Evolutionary conservation across 331 rosid species (phyloP), one percentile per base, ranked within the genome.

Genomic region (Prunus yedoensis): DNA sequence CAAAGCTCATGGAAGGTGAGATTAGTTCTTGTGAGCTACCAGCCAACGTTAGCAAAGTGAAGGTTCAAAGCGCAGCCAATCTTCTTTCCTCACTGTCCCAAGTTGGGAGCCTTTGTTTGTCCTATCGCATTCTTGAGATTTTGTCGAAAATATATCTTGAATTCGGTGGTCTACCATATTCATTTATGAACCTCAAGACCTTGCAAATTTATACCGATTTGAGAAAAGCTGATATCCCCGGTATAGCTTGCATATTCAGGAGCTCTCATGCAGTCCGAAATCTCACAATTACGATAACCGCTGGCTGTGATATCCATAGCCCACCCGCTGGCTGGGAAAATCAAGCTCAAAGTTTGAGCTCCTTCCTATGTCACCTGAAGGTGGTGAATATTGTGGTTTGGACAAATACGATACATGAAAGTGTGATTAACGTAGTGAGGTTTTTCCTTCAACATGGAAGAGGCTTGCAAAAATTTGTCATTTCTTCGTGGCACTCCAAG

Each of bases 361-460:
- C 59, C 23, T 21, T 28, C 5, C 61, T 69, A 1, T 16, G 46
- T 28, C 20, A 17, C 18, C 3, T 51, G 10, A 69, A 51, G 46
- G 20, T 51, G 9, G 73, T 68, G 15, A 8, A 14, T 3, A 49
- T 67, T 67, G 2, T 1, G 0, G 13, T 49, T 25, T 23, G 25
- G 32, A 18, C 0, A 1, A 4, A 15, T 3, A 28, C 17, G 7
- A 16, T n/a, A 12, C 46, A 69, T 18, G 18, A 2, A 27, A 16
- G 25, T 10, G 27, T 10, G 10, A 10, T 69, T 2, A 38, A 4
- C 43, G 43, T 38, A 38, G 25, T 46, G 18, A 28, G 56, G 27
- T 17, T 69, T 69, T 50, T 69, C 6, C 62, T 51, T 27, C 20
- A 69, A 51, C 43, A 69, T 30, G 74, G 61, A 50, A 69, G 18